Conservation (phyloP, 23 red algal species). For the Gracilaria vermiculophylla region DNA sequence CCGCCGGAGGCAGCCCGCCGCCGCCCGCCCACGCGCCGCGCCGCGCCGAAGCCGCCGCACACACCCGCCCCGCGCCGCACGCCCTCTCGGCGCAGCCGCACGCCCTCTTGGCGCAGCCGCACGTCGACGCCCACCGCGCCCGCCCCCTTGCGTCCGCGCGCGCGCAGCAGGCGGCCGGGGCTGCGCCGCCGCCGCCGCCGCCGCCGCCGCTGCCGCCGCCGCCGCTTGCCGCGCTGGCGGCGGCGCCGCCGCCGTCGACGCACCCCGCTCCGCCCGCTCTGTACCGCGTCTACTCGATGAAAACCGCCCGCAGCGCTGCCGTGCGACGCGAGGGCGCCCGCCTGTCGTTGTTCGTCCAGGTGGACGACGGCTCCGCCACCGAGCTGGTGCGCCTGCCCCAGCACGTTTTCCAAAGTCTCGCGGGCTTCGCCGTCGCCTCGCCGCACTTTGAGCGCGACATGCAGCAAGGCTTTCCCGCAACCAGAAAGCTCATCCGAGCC, state of each 20-base stretch:
- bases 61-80: no score
- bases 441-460: neutral
- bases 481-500: conserved; percentile 7
- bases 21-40: no score
- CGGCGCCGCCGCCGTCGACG: neutral
- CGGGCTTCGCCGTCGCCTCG: neutral
- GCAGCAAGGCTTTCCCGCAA: neutral
- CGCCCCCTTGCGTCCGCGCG: no score
- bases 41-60: no score
- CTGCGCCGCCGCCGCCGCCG: conserved; percentile 6
- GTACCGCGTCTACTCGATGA: conserved; percentile 18
- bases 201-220: neutral
- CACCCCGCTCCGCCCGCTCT: neutral
- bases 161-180: neutral
- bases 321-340: neutral
- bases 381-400: neutral
- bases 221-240: neutral
- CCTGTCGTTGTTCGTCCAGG: neutral
- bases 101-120: no score
- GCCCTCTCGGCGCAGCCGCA: no score
- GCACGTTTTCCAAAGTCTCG: neutral
- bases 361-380: conserved; percentile 56
- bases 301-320: neutral
- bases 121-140: no score
- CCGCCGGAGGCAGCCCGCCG: no score